A percentile compares a stretch with the other conserved stretches of the same genome.
phyloP scores from a whole-genome alignment of 257 asterid genomes.

The Echium plantagineum region DNA sequence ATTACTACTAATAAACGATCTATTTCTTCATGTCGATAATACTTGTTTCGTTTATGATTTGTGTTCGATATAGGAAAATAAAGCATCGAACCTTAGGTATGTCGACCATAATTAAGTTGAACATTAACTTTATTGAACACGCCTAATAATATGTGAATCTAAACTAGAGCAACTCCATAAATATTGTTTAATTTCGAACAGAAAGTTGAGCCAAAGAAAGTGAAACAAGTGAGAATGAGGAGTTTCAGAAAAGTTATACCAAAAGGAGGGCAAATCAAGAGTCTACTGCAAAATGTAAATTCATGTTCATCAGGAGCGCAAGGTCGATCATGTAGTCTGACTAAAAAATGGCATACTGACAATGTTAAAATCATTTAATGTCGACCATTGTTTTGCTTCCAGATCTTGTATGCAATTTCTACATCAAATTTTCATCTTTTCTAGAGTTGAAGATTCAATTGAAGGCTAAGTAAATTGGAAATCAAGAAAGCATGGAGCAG shows the following conservation, averaged over 20 bases:
- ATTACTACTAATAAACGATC: no score
- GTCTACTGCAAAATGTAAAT: conserved; percentile 18
- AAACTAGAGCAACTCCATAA: no score
- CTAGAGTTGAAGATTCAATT: not conserved
- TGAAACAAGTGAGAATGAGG: conserved; percentile 22
- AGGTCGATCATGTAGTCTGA: conserved; percentile 12
- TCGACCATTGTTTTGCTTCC: not conserved
- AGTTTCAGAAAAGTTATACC: conserved; percentile 25
- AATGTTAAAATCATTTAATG: no score
- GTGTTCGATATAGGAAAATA: no score
- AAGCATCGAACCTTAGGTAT: no score
- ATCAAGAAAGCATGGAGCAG: not conserved
- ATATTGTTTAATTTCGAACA: not conserved
- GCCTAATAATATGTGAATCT: no score
- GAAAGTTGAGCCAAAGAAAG: conserved; percentile 8
- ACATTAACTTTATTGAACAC: no score
- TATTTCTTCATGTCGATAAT: no score
- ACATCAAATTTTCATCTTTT: not conserved
- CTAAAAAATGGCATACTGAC: conserved; percentile 16
- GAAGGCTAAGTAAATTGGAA: not conserved
- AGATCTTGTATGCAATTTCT: not conserved
- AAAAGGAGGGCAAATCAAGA: conserved; percentile 23
- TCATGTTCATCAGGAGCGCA: conserved; percentile 17
- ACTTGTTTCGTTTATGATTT: no score
- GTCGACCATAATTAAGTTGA: no score